phyloP scores from a whole-genome alignment of 2,329 filamentous ascomycete genomes.

The Pseudogymnoascus sp. region DNA sequence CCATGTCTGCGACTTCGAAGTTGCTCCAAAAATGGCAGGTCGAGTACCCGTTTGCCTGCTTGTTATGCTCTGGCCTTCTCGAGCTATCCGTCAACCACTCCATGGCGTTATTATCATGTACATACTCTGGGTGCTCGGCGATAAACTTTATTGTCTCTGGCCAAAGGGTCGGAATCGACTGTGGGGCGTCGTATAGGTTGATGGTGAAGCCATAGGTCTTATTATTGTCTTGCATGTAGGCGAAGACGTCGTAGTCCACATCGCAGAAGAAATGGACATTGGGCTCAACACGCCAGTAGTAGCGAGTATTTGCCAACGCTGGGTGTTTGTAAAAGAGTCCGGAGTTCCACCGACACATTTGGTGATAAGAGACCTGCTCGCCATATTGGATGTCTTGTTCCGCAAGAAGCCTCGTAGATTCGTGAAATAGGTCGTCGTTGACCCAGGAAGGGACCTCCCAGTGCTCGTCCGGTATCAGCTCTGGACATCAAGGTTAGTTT shows the following conservation, averaged over 20 bases:
- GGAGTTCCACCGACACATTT: conserved; percentile 99
- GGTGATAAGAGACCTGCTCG: conserved; percentile 81
- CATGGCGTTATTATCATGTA: conserved; percentile 78
- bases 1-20: conserved; percentile 91
- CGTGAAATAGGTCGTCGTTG: conserved; percentile 73
- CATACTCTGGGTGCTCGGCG: conserved; percentile 69
- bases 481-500: conserved; percentile 34
- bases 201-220: conserved; percentile 99
- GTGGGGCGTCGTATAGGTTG: conserved; percentile 86
- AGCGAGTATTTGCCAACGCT: conserved; percentile 70
- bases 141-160: conserved; percentile 93
- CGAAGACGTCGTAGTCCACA: conserved; percentile 96
- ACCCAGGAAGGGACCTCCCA: conserved; percentile 93
- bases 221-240: conserved; percentile 96
- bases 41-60: conserved; percentile 82
- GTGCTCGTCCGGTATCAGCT: conserved; percentile 87
- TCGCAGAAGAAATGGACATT: conserved; percentile 99
- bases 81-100: conserved; percentile 75
- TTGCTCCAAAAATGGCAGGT: conserved; percentile 99
- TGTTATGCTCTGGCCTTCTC: conserved; percentile 69
- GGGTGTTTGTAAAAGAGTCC: conserved; percentile 97
- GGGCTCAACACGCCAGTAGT: conserved; percentile 98
- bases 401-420: conserved; percentile 74
- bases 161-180: conserved; percentile 83
- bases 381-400: conserved; percentile 88